A percentile compares a stretch with the other conserved stretches of the same genome.
phyloP scores from a whole-genome alignment of 2,329 filamentous ascomycete species.

The Fusarium sp. region DNA sequence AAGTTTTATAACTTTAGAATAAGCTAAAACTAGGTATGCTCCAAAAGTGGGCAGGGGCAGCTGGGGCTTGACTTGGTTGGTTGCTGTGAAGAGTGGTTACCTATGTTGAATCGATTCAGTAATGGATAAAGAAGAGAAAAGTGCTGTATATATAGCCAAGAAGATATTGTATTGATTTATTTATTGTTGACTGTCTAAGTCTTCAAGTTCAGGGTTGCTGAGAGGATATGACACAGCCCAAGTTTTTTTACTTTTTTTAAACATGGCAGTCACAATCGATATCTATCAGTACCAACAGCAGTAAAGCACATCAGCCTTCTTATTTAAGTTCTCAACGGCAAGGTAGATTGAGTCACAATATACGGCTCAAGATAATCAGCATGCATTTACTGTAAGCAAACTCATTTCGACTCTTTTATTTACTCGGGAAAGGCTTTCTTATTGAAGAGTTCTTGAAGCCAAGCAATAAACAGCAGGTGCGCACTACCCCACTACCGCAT shows the following conservation, averaged over 20 bases:
- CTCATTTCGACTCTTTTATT: neutral
- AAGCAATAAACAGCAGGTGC: neutral
- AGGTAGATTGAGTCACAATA: neutral
- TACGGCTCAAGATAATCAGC: neutral
- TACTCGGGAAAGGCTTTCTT: neutral
- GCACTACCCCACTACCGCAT: neutral
- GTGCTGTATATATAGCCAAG: neutral
- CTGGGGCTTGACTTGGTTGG: neutral
- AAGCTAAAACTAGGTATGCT: neutral
- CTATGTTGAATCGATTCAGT: neutral
- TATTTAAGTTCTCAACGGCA: neutral
- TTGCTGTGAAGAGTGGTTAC: neutral
- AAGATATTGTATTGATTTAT: neutral
- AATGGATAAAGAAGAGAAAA: neutral
- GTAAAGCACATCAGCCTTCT: neutral
- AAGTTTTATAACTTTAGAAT: neutral
- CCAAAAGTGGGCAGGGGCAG: neutral
- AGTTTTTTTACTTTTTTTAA: neutral
- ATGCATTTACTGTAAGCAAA: rapidly evolving
- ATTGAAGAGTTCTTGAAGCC: neutral
- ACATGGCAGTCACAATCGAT: neutral
- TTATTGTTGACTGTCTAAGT: neutral
- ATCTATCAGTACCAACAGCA: neutral
- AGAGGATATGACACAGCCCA: neutral
- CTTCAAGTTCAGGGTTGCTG: neutral